Evolutionary conservation across 768 basidiomycete species (phyloP), one percentile per base, ranked within the genome.

Genomic region (Paxillus involutus): DNA sequence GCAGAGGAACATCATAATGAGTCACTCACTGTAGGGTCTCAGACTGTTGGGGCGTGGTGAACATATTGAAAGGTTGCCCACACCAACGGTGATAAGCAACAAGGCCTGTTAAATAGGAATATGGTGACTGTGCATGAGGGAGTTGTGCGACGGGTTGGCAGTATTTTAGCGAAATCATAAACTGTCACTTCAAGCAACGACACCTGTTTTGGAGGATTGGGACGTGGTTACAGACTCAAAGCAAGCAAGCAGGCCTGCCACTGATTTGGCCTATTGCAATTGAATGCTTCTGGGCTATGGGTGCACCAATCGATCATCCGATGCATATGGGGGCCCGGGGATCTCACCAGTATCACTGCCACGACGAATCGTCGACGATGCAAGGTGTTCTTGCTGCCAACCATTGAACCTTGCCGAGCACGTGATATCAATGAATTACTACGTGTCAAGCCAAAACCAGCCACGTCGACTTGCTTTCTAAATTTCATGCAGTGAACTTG

Each of bases 21-120:
- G 39, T 14, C 16, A 61, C 61, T 63, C 44, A 66, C 64, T 66
- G 64, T 41, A 52, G 40, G 12, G 53, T 37, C 8, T 26, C 6
- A 26, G 26, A 26, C 26, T 26, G 26, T 3, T 33, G 37, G 13
- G 13, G 12, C 61, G 66, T 63, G 41, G 3, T 16, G 14, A 37
- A 21, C 3, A 32, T n/a, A 47, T 44, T 30, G 56, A 36, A 21
- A 39, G n/a, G 37, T 32, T 32, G 32, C 32, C 2, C 11, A 32
- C 37, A 39, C 37, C 13, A n/a, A 3, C 8, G 37, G 9, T n/a
- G 3, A n/a, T n/a, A 13, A 21, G 26, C 4, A 26, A 7, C n/a
- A n/a, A 49, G 33, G 11, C n/a, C 21, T 21, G 42, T 50, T 32
- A 40, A 51, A 49, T 59, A 40, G 17, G 39, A 40, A 8, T 4